Base-by-base conservation (phyloP, 1,284 basidiomycete species). In the Vanrija humicola region DNA sequence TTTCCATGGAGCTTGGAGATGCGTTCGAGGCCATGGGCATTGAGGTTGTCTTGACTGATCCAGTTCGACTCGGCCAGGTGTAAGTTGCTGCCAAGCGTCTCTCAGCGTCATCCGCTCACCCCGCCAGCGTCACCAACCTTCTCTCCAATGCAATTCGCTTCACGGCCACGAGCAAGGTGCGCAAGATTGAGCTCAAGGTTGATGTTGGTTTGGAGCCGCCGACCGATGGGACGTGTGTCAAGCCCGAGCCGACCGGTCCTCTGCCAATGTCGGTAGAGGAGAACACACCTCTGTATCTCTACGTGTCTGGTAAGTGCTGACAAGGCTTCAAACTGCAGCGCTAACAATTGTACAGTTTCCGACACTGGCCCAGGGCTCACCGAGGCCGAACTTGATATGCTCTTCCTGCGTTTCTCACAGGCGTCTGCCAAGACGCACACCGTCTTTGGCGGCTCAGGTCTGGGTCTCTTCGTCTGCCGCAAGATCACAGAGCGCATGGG, bases 321-420 rank as follows among this genome's bases (percentile, higher is more conserved):
- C 28, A 23, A 23, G 21, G 21, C 21, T 23, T 23, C 5, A 23
- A 23, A 23, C 5, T 23, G 44, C 18, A 4, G 14, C 21, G 19
- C 42, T 43, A 7, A 43, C 42, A 18, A 18, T 46, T 44, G 10
- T 44, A 9, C 46, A 7, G 59, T 61, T 14, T 19, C 34, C 25
- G 68, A 70, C 55, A 63, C 65, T 0, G 68, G 68, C 0, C 67
- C 68, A 0, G 68, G 68, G 12, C 52, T 70, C 10, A 61, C 61
- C 2, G 44, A 50, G 6, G 58, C 54, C 9, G 65, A 64, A 49
- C 56, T 67, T 7, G 48, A 58, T 6, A 44, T 55, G 19, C 64
- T 68, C 14, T 68, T 67, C 56, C 61, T 59, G 48, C 58, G 62
- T 3, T 70, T 68, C 58, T 48, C 54, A 25, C 68, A 70, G 44